Evolutionary conservation across 768 basidiomycete species (phyloP).

Genomic region (Rhodotorula kratochvilovae): DNA sequence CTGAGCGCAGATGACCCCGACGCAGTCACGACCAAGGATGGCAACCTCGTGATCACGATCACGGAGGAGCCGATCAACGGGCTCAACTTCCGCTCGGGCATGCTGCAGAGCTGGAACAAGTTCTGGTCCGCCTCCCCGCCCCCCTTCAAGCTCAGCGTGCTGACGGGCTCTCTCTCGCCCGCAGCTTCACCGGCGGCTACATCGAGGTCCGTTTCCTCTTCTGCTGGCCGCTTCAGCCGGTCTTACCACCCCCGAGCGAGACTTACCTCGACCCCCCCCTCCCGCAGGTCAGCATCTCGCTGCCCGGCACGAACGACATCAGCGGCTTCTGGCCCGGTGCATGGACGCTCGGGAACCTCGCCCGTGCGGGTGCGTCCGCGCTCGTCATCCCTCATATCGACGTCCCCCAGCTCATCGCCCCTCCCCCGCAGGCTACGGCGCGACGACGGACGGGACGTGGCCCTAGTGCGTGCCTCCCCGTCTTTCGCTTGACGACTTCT

Average conservation of each 20-base stretch:
- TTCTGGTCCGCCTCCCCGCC: slow-evolving; percentile 56
- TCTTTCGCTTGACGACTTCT: slow-evolving; percentile 45
- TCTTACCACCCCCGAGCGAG: too few species aligned
- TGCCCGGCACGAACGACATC: slow-evolving; percentile 33
- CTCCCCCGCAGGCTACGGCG: slow-evolving; percentile 62
- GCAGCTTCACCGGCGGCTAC: slow-evolving; percentile 80
- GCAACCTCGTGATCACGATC: slow-evolving; percentile 66
- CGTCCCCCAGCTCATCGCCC: too few species aligned
- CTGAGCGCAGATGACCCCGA: slow-evolving; percentile 79
- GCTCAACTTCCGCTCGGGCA: too few species aligned
- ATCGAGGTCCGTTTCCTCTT: slow-evolving; percentile 53
- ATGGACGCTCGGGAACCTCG: slow-evolving; percentile 57
- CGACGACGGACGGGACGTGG: slow-evolving; percentile 72
- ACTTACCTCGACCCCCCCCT: too few species aligned
- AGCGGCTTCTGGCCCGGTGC: slow-evolving; percentile 11
- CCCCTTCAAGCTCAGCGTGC: too few species aligned
- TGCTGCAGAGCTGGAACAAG: too few species aligned
- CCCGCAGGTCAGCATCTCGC: slow-evolving; percentile 21
- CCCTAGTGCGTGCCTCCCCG: slow-evolving; percentile 46
- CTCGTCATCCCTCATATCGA: too few species aligned
- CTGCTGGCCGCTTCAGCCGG: too few species aligned
- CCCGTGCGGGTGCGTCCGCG: slow-evolving; percentile 52
- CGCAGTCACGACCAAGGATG: slow-evolving; percentile 67
- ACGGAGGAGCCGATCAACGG: slow-evolving; percentile 63
- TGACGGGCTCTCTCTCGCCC: too few species aligned